Conservation (phyloP, 2,329 filamentous ascomycete species). For the Emergomyces orientalis region DNA sequence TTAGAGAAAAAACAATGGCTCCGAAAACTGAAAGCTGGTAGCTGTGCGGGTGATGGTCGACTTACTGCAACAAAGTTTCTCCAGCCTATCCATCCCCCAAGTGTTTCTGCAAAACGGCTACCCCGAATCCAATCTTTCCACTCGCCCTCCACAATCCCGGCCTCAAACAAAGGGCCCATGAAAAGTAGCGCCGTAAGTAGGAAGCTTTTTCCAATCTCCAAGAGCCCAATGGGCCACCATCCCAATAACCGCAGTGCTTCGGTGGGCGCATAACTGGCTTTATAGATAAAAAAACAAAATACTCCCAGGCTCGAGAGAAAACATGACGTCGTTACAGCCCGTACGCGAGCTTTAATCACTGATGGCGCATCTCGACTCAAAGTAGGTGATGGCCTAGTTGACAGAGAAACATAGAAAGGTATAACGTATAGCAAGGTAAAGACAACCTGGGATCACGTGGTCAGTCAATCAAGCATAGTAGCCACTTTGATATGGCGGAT, state of each 20-base stretch:
- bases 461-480: background rate
- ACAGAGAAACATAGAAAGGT: slow-evolving; percentile 75
- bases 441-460: slow-evolving; percentile 22
- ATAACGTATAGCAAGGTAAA: slow-evolving; percentile 87
- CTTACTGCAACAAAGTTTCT: slow-evolving; percentile 78
- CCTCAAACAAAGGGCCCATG: slow-evolving; percentile 72
- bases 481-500: background rate
- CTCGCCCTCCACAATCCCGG: slow-evolving; percentile 59
- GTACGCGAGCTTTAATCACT: slow-evolving; percentile 78
- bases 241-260: slow-evolving; percentile 62
- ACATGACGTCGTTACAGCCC: slow-evolving; percentile 69
- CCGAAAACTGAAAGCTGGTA: slow-evolving; percentile 8
- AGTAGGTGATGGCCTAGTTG: slow-evolving; percentile 67
- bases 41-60: slow-evolving; percentile 19
- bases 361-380: slow-evolving; percentile 80
- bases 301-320: slow-evolving; percentile 57
- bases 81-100: slow-evolving; percentile 70
- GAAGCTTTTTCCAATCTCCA: slow-evolving; percentile 56
- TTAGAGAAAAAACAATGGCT: slow-evolving; percentile 9
- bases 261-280: slow-evolving; percentile 42
- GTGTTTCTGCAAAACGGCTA: slow-evolving; percentile 48
- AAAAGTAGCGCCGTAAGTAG: slow-evolving; percentile 71
- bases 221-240: slow-evolving; percentile 63
- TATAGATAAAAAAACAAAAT: slow-evolving; percentile 53
- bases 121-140: slow-evolving; percentile 58